A percentile compares a stretch with the other conserved stretches of the same genome.
phyloP scores from a whole-genome alignment of 306 rosid genomes.

The Cicer chorassanicum region DNA sequence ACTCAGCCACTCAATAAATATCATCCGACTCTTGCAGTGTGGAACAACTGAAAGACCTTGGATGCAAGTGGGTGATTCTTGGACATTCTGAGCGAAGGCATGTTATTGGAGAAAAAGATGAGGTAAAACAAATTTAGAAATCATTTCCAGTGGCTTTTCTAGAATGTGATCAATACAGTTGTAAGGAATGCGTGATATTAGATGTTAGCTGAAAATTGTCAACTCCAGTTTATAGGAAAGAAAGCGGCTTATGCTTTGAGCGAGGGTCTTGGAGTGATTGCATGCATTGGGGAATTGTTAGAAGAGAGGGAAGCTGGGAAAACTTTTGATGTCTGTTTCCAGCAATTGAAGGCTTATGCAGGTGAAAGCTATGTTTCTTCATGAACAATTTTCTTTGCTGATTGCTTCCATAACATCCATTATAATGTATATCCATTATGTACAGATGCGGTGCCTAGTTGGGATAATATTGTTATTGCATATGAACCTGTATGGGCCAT shows the following conservation, averaged over 20 bases:
- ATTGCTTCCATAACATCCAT: constrained; percentile 29
- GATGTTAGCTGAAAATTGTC: constrained; percentile 48
- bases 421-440: constrained; percentile 22
- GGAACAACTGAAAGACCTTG: constrained; percentile 92
- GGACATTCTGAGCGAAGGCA: constrained; percentile 99
- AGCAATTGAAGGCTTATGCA: constrained; percentile 90
- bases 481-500: constrained; percentile 99
- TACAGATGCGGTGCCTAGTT: constrained; percentile 89
- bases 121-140: constrained; percentile 63
- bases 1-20: constrained; percentile 27
- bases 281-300: constrained; percentile 91
- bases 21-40: constrained; percentile 57
- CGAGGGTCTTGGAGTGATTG: constrained; percentile 94
- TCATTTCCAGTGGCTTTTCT: constrained; percentile 30
- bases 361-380: constrained; percentile 53
- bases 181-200: constrained; percentile 33
- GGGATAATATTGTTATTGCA: constrained; percentile 93
- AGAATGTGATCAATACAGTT: constrained; percentile 21
- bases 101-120: constrained; percentile 89
- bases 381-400: constrained; percentile 35
- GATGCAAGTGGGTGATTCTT: constrained; percentile 94
- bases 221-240: constrained; percentile 89
- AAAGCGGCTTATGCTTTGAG: constrained; percentile 96
- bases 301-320: constrained; percentile 97
- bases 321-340: constrained; percentile 82